phyloP scores from a whole-genome alignment of 2,329 filamentous ascomycete genomes.

The Aureobasidium sp. region DNA sequence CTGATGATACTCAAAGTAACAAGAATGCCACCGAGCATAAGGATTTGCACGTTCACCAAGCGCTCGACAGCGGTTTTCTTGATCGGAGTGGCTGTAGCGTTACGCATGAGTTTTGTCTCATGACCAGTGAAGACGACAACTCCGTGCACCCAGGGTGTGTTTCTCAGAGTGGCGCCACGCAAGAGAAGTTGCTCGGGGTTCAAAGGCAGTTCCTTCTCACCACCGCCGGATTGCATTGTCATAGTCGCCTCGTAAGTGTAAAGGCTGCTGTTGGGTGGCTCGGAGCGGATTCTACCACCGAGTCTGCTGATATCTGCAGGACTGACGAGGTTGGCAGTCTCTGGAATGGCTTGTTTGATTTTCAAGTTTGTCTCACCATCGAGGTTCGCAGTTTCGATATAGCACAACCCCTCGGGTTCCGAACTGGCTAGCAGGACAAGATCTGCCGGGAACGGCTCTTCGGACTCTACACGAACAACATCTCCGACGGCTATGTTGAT shows the following conservation, averaged over 20 bases:
- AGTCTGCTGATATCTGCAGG: conserved; percentile 77
- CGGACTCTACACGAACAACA: conserved; percentile 85
- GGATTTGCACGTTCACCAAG: conserved; percentile 86
- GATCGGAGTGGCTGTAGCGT: conserved; percentile 93
- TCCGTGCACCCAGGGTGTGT: conserved; percentile 95
- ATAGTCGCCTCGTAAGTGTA: conserved; percentile 97
- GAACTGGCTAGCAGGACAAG: conserved; percentile 88
- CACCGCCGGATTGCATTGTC: conserved; percentile 82
- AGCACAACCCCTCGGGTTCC: conserved; percentile 94
- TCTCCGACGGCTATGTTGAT: conserved; percentile 89
- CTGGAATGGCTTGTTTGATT: conserved; percentile 94
- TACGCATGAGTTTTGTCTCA: conserved; percentile 98
- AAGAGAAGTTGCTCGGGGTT: conserved; percentile 89
- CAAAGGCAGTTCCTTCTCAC: conserved; percentile 85
- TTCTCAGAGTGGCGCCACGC: conserved; percentile 85
- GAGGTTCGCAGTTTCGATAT: conserved; percentile 96
- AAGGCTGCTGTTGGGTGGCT: conserved; percentile 95
- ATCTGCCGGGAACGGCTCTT: conserved; percentile 91
- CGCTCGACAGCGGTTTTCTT: conserved; percentile 94
- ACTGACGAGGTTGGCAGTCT: conserved; percentile 83
- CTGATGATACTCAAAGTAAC: conserved; percentile 79
- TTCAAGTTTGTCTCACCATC: conserved; percentile 98
- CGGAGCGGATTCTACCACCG: conserved; percentile 79
- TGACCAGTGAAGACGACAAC: conserved; percentile 96
- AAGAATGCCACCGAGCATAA: conserved; percentile 81